phyloP scores from a whole-genome alignment of 2,329 filamentous ascomycete genomes.

The Mycocentrospora acerina region DNA sequence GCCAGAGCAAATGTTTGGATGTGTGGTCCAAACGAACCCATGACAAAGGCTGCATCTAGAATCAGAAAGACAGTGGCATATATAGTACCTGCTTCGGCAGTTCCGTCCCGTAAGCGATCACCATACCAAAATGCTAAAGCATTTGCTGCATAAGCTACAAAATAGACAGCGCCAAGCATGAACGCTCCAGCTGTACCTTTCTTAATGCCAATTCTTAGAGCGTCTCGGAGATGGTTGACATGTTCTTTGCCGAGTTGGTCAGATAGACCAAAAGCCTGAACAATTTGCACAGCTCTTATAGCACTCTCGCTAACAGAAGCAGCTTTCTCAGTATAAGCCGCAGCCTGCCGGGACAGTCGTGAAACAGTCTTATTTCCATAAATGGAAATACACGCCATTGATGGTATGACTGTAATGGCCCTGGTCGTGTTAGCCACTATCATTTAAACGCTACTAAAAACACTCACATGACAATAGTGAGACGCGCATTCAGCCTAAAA shows the following conservation, averaged over 20 bases:
- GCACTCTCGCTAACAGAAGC: slow-evolving; percentile 49
- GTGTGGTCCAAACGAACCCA: slow-evolving; percentile 64
- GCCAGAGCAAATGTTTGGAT: slow-evolving; percentile 59
- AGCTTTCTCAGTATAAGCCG: slow-evolving; percentile 45
- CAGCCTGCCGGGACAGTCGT: slow-evolving; percentile 42
- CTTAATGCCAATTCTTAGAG: slow-evolving; percentile 41
- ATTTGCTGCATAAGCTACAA: slow-evolving; percentile 49
- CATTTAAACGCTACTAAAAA: not conserved
- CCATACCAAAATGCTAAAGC: slow-evolving; percentile 51
- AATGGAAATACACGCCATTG: slow-evolving; percentile 48
- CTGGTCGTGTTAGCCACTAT: slow-evolving; percentile 6
- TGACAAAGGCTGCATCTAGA: slow-evolving; percentile 63
- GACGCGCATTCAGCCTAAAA: slow-evolving; percentile 46
- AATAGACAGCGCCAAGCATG: slow-evolving; percentile 48
- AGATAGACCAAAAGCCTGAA: slow-evolving; percentile 52
- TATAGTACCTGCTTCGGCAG: slow-evolving; percentile 51
- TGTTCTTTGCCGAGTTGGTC: slow-evolving; percentile 44
- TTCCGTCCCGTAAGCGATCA: slow-evolving; percentile 26
- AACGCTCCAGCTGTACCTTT: slow-evolving; percentile 45
- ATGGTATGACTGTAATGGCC: slow-evolving; percentile 50
- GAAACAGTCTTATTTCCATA: slow-evolving; percentile 47
- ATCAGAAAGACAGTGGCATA: slow-evolving; percentile 67
- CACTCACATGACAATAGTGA: slow-evolving; percentile 44
- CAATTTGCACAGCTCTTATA: slow-evolving; percentile 49
- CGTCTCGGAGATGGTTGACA: slow-evolving; percentile 33